Conservation (phyloP, 345 rosid species). For the Punica granatum region DNA sequence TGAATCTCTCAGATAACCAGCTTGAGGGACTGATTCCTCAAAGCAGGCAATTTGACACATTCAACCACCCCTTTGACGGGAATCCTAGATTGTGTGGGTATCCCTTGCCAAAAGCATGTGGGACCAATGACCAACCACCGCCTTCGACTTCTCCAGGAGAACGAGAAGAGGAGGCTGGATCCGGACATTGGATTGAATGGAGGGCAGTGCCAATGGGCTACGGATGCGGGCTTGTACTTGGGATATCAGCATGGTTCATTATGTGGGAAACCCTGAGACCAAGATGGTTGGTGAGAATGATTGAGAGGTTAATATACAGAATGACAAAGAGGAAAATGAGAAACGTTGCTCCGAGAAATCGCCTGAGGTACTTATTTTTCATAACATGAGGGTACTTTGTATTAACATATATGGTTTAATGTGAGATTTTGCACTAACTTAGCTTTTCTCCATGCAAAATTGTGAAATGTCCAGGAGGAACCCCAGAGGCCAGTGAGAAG, state of each 20-base stretch:
- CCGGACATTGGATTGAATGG: slow-evolving; percentile 6
- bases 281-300: slow-evolving; percentile 9
- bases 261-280: not conserved
- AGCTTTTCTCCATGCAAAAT: too few relatives aligned
- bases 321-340: slow-evolving; percentile 30
- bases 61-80: not conserved
- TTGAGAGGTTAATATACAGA: slow-evolving; percentile 40
- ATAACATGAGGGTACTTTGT: not conserved
- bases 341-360: not conserved
- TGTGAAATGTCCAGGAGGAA: too few relatives aligned
- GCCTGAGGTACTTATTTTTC: not conserved
- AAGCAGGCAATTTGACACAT: slow-evolving; percentile 7
- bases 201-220: slow-evolving; percentile 10
- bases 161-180: not conserved
- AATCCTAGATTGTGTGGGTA: slow-evolving; percentile 16
- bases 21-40: not conserved
- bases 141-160: not conserved
- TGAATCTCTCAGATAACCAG: slow-evolving; percentile 9
- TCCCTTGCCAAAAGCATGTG: slow-evolving; percentile 5
- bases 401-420: too few relatives aligned
- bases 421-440: too few relatives aligned
- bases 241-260: not conserved
- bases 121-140: not conserved
- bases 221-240: slow-evolving; percentile 3
- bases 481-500: too few relatives aligned